phyloP scores from a whole-genome alignment of 208 protist genomes.

The Trypanosoma cruzi region DNA sequence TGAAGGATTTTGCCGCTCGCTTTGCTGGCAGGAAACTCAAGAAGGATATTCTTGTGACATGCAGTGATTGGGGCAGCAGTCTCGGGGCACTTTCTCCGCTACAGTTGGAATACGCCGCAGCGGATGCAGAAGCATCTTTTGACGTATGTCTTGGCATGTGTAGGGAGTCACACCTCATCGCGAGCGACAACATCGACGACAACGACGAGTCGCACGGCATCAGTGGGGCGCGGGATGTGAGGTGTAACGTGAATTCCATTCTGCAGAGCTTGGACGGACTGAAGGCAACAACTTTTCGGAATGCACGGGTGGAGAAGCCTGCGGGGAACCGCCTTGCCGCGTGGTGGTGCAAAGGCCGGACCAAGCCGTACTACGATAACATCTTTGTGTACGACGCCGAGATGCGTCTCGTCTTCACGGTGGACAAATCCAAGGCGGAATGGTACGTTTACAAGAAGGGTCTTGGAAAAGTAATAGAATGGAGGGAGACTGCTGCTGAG shows the following conservation, averaged over 20 bases:
- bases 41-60: constrained; percentile 51
- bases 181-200: neutral
- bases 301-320: neutral
- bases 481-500: constrained; percentile 17
- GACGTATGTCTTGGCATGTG: constrained; percentile 45
- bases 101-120: constrained; percentile 60
- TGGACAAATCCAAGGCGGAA: constrained; percentile 56
- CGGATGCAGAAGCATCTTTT: constrained; percentile 61
- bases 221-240: neutral
- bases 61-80: constrained; percentile 57
- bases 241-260: neutral
- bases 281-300: neutral
- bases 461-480: constrained; percentile 51
- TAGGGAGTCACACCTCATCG: neutral
- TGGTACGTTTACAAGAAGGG: constrained; percentile 70
- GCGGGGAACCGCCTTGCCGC: neutral
- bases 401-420: constrained; percentile 52
- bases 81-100: constrained; percentile 50
- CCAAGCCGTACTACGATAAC: constrained; percentile 71
- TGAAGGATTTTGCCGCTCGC: constrained; percentile 45
- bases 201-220: neutral
- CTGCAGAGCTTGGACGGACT: neutral
- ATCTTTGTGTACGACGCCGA: constrained; percentile 51
- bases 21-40: constrained; percentile 37
- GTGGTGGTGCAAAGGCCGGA: constrained; percentile 36